Conservation (phyloP, 257 asterid species). For the Fraxinus cuspidata region DNA sequence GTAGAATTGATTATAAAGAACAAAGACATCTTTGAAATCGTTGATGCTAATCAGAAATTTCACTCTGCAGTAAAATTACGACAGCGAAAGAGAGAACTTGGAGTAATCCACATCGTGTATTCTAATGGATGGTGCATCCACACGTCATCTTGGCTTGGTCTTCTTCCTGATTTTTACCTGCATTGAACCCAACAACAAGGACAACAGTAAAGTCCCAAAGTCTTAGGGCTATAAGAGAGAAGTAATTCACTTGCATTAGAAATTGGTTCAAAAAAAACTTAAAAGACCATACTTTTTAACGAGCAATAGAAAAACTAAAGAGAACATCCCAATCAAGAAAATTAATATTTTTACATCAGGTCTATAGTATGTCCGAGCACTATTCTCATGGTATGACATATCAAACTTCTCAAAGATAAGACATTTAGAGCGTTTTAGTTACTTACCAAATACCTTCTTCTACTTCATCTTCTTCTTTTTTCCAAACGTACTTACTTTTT, state of each 20-base stretch:
- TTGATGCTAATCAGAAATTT: background rate
- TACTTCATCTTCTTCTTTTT: too few species aligned
- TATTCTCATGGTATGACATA: too few species aligned
- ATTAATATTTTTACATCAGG: too few species aligned
- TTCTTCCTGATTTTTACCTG: slow-evolving; percentile 44
- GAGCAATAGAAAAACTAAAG: too few species aligned
- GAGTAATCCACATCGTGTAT: slow-evolving; percentile 19
- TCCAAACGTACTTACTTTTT: too few species aligned
- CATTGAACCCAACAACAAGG: slow-evolving; percentile 15
- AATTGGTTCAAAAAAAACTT: too few species aligned
- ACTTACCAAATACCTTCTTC: too few species aligned
- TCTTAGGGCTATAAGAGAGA: background rate
- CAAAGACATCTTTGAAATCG: background rate
- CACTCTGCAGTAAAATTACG: background rate
- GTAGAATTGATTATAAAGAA: background rate
- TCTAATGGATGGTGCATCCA: slow-evolving; percentile 50
- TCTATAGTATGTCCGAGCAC: too few species aligned
- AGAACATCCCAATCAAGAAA: too few species aligned
- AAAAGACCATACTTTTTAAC: too few species aligned
- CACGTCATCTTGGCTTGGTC: slow-evolving; percentile 44
- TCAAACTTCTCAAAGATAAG: too few species aligned
- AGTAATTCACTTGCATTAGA: background rate
- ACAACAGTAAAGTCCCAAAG: background rate
- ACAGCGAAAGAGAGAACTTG: slow-evolving; percentile 1
- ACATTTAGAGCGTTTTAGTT: too few species aligned